Evolutionary conservation across 768 basidiomycete species (phyloP).

Genomic region (Leccinum truebloodii): DNA sequence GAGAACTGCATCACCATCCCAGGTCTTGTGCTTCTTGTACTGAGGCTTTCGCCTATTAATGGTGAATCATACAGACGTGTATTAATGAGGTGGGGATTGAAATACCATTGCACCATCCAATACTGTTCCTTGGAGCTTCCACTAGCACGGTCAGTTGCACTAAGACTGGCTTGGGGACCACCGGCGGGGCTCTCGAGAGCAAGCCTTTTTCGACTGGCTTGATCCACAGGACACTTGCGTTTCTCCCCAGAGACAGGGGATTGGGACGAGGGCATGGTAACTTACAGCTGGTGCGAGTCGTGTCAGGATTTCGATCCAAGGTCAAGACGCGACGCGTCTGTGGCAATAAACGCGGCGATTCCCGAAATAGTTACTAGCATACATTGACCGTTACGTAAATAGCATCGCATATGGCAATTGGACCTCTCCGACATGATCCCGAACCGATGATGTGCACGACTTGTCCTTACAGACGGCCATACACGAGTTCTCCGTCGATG

Average conservation of each 20-base stretch:
- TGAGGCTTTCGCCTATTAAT: slow-evolving; percentile 62
- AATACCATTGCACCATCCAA: slow-evolving; percentile 83
- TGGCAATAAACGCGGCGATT: slow-evolving; percentile 20
- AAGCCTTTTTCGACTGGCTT: slow-evolving; percentile 28
- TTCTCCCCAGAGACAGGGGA: slow-evolving; percentile 29
- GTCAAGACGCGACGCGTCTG: slow-evolving; percentile 21
- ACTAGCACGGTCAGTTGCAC: slow-evolving; percentile 10
- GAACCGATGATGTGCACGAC: not conserved
- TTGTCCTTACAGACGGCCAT: slow-evolving; percentile 37
- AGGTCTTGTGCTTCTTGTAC: slow-evolving; percentile 83
- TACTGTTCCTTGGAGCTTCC: slow-evolving; percentile 39
- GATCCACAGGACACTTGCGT: slow-evolving; percentile 29
- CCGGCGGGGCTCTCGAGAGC: slow-evolving; percentile 25
- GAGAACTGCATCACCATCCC: slow-evolving; percentile 83
- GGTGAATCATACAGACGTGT: slow-evolving; percentile 1
- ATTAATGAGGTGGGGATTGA: not conserved
- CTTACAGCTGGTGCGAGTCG: not conserved
- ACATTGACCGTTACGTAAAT: not conserved
- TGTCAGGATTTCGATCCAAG: not conserved
- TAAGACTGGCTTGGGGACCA: slow-evolving; percentile 1
- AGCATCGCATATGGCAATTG: not conserved
- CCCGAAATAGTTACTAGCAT: slow-evolving; percentile 5
- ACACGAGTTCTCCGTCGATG: slow-evolving; percentile 66
- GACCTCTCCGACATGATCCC: too few species aligned
- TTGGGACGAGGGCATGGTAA: slow-evolving; percentile 23